phyloP scores from a whole-genome alignment of 192 early-diverging fungal genomes.

The Backusella parvicylindrica region DNA sequence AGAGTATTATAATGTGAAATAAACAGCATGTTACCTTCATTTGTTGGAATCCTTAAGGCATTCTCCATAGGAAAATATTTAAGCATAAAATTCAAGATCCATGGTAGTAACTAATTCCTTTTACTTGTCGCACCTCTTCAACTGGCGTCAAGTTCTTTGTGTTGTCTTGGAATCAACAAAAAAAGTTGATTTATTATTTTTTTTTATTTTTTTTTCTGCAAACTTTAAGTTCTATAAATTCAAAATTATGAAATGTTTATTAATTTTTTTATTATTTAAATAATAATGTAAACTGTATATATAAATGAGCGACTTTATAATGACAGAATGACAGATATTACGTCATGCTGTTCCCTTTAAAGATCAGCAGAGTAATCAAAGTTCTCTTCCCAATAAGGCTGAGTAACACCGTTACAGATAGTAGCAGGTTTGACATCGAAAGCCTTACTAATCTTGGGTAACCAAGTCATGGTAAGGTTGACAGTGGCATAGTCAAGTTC shows the following conservation, averaged over 20 bases:
- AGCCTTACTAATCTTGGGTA: conserved; percentile 30
- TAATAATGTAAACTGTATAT: background rate
- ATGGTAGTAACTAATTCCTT: too few species aligned
- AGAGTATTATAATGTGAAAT: too few species aligned
- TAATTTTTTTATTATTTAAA: conserved; percentile 4
- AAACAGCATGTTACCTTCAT: too few species aligned
- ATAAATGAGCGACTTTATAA: background rate
- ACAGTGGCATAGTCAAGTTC: conserved; percentile 41
- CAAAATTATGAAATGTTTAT: background rate
- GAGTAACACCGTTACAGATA: conserved; percentile 28
- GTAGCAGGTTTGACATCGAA: conserved; percentile 32
- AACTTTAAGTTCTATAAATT: background rate
- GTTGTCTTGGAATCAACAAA: too few species aligned
- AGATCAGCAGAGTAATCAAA: conserved; percentile 26
- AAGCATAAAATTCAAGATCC: too few species aligned
- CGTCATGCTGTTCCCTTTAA: background rate
- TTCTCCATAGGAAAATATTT: too few species aligned
- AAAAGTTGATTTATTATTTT: too few species aligned
- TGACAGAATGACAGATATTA: background rate
- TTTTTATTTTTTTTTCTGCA: background rate
- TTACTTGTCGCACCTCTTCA: too few species aligned
- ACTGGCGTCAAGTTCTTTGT: too few species aligned
- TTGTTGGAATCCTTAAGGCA: too few species aligned
- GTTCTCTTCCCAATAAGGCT: conserved; percentile 37
- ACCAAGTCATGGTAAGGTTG: conserved; percentile 36